Conservation (phyloP, 1,139 yeast genomes). For the Saccharomyces hybrid region DNA sequence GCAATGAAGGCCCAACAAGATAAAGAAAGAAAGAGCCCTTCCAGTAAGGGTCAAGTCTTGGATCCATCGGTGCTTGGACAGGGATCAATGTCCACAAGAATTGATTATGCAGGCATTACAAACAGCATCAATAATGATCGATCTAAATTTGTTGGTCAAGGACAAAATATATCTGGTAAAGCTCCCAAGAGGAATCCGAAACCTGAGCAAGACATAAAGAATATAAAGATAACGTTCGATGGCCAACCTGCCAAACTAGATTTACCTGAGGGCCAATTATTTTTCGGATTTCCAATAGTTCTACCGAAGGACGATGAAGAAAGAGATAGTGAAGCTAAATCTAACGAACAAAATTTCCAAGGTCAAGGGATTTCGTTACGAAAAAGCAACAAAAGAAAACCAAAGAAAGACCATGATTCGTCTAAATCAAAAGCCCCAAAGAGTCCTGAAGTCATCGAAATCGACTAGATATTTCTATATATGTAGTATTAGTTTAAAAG, state of each 20-base stretch:
- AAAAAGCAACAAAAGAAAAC: constrained; percentile 67
- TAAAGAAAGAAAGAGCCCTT: constrained; percentile 15
- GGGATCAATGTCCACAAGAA: constrained; percentile 75
- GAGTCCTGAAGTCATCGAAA: constrained; percentile 73
- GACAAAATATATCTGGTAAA: constrained; percentile 69
- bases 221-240: constrained; percentile 28
- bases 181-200: constrained; percentile 14
- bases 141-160: constrained; percentile 50
- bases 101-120: constrained; percentile 59
- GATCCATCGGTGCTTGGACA: constrained; percentile 36
- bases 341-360: constrained; percentile 34
- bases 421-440: constrained; percentile 40
- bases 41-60: constrained; percentile 13
- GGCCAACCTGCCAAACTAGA: constrained; percentile 66
- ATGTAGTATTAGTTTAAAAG: neutral
- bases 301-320: constrained; percentile 51
- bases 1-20: constrained; percentile 16
- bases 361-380: constrained; percentile 71
- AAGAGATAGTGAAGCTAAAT: constrained; percentile 33
- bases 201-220: constrained; percentile 12
- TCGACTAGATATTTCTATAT: constrained; percentile 41
- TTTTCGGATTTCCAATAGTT: constrained; percentile 85
- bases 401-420: constrained; percentile 38
- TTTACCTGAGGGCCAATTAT: constrained; percentile 77
- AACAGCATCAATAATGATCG: constrained; percentile 31